Evolutionary conservation across 495 filamentous ascomycete genomes (phyloP).

Genomic region (Glarea lozoyensis): DNA sequence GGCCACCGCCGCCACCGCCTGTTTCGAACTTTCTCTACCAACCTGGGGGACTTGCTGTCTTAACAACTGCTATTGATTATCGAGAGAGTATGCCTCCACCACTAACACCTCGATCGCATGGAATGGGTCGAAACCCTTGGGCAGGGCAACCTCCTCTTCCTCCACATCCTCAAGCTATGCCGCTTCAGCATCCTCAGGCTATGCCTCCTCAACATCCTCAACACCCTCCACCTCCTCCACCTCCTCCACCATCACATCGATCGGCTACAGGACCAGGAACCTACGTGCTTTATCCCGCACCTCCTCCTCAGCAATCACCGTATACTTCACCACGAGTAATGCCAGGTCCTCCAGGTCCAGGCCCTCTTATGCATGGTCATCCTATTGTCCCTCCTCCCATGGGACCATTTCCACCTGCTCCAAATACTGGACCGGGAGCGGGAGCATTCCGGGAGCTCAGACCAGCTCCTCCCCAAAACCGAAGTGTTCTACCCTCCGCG

Average conservation of each 20-base stretch:
- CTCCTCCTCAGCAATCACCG: no score
- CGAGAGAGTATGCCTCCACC: background rate
- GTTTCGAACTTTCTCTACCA: background rate
- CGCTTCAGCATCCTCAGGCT: background rate
- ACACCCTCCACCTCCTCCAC: background rate
- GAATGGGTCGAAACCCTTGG: background rate
- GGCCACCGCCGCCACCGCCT: background rate
- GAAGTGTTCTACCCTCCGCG: background rate
- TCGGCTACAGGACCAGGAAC: no score
- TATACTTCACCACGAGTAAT: no score
- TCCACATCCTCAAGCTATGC: conserved; percentile 1
- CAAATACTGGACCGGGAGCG: background rate
- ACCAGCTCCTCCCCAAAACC: conserved; percentile 1
- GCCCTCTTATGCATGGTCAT: no score
- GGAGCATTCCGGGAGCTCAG: conserved; percentile 1
- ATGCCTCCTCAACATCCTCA: background rate
- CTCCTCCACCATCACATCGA: no score
- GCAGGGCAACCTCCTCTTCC: conserved; percentile 1
- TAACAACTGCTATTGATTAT: background rate
- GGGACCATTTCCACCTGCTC: no score
- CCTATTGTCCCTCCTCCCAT: no score
- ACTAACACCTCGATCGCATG: background rate
- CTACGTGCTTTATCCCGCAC: no score
- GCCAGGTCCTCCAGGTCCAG: no score
- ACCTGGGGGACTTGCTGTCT: background rate